Evolutionary conservation across 192 early-diverging fungal species (phyloP), one percentile per base, ranked within the genome.

Genomic region (Backusella macrospora): DNA sequence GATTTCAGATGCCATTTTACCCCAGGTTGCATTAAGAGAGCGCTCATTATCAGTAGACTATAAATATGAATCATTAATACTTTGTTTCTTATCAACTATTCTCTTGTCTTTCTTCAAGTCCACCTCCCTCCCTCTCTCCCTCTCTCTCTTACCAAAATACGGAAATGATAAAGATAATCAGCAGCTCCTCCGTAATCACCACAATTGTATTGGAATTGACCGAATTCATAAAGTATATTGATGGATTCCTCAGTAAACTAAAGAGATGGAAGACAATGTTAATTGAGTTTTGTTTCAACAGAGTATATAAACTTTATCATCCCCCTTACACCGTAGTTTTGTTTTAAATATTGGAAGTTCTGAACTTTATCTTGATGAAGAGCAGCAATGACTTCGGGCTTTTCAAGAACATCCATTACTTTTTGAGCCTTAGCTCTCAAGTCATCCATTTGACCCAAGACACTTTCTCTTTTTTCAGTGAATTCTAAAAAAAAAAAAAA

Each of bases 1-100:
- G 71, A 99, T 98, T 75, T 99, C 97, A 21, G 93, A 90, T 10
- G 94, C 96, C 66, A 99, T 90, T 81, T 99, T 99, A 75, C 97
- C 97, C 97, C 97, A 99, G 70, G 96, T 85, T 34, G 97, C 95
- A 52, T 87, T 93, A 45, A 96, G 79, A 68, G 90, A 94, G 40
- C 89, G 89, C 69, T 94, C 94, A 64, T 86, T 78, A 82, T 98
- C 95, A 23, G 93, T 95, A 23, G 94, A 94, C 92, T 95, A 82
- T 44, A 66, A 66, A 21, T 14, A n/a, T 37, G 7, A 38, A 5
- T 13, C 10, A 48, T 55, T 26, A 7, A 21, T 62, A 34, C 29
- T 34, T 34, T 34, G 29, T 34, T 34, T 34, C 29, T 34, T 34
- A 34, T 34, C 2, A 34, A 34, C 29, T 29, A 5, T 18, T 38